Evolutionary conservation across 2,329 filamentous ascomycete species (phyloP), one percentile per base, ranked within the genome.

Genomic region (Fonsecaea monophora): DNA sequence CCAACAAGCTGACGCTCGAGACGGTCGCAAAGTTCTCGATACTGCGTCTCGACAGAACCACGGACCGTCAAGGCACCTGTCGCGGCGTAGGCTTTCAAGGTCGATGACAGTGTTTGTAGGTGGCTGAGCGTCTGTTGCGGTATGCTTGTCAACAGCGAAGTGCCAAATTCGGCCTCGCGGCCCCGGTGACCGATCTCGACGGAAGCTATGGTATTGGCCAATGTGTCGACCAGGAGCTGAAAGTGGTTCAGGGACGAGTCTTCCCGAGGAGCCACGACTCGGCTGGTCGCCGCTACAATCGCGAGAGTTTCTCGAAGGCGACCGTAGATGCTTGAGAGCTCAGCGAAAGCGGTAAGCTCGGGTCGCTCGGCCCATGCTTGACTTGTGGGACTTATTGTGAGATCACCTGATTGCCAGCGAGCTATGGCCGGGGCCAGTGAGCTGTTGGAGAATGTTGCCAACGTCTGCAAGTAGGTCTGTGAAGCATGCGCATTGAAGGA

Each of bases 171-270:
- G 25, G 89, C 88, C 72, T 92, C 90, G 3, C 92, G 83, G 6
- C 95, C 95, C 73, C 95, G 90, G 77, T 97, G 93, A 70, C 94
- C 90, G 71, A 98, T 97, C 79, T 99, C 95, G 3, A 92, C 89
- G 0, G 93, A 89, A 8, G 93, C 90, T 66, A 99, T 93, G 0
- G 94, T 94, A 76, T 89, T 72, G 35, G 68, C 67, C 35, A 73
- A 53, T 50, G 71, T 68, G 62, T 71, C 53, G 48, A 68, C 61
- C 50, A 70, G 34, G 15, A 68, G 53, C 63, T 72, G 60, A 53
- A 62, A 64, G 45, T 66, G 60, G 50, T 63, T 65, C 54, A 71
- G 54, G n/a, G 34, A 53, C 48, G 30, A 55, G n/a, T 63, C 65
- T 13, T 59, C 45, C 30, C 25, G 21, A 25, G 63, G 34, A 50